These are phyloP conservation scores for Teunomyces atbi DNA, from an alignment of 805 yeast species.

Conservation along the genomic window DNA sequence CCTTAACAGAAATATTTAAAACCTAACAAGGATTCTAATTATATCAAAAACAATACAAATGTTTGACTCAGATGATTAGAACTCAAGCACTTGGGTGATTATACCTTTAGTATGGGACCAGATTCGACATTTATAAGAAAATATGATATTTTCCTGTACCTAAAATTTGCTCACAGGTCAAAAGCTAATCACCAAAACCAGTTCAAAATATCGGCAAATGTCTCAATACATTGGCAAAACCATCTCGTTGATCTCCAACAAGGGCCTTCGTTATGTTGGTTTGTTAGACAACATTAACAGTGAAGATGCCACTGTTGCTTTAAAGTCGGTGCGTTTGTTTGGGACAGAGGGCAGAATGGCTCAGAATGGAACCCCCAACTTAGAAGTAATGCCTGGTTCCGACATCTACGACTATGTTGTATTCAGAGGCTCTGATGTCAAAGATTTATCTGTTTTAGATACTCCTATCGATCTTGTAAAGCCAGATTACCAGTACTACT, in stretches of 20 bases:
- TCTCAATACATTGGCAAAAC: conserved; percentile 91
- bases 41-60: too few relatives aligned
- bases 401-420: conserved; percentile 73
- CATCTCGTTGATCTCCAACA: conserved; percentile 73
- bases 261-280: conserved; percentile 87
- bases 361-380: conserved; percentile 52
- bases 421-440: conserved; percentile 89
- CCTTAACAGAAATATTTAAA: too few relatives aligned
- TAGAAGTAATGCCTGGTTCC: conserved; percentile 71
- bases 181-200: not conserved
- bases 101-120: too few relatives aligned
- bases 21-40: too few relatives aligned
- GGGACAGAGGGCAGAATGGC: conserved; percentile 90
- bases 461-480: conserved; percentile 61
- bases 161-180: not conserved
- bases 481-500: conserved; percentile 39
- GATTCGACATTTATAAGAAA: too few relatives aligned
- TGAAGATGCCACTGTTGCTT: conserved; percentile 84
- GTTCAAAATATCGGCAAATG: conserved; percentile 43
- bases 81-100: too few relatives aligned
- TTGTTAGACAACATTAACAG: conserved; percentile 84
- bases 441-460: conserved; percentile 83
- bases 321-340: conserved; percentile 72
- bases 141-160: not conserved
- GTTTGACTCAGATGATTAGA: too few relatives aligned